Evolutionary conservation across 495 filamentous ascomycete genomes (phyloP), one percentile per base, ranked within the genome.

Genomic region (Aspergillus saccharolyticus): DNA sequence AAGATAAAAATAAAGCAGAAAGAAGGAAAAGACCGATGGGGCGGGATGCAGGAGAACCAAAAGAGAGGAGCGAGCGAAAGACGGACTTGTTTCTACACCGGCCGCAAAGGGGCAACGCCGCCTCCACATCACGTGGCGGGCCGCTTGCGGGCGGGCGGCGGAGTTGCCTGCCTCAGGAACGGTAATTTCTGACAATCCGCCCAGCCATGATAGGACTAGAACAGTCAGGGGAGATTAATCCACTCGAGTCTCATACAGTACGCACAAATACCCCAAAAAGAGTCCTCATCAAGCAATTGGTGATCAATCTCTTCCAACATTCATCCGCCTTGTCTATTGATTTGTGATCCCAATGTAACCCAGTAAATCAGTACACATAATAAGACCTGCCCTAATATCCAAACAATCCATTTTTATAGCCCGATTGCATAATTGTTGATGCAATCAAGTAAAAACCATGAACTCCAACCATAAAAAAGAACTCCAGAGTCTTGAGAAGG

Each of bases 101-200:
- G 57, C 57, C 46, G 57, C 57, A 59, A 59, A 59, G 57, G 57
- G 57, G 52, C 42, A 57, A 47, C 46, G 54, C 50, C 43, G 50
- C 44, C 56, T 55, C 52, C 52, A 15, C 57, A 45, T 54, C 57
- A 59, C 57, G 57, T 59, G 57, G 42, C n/a, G 17, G 15, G 45
- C 39, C 55, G 55, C 46, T 50, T 57, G 46, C 55, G 47, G 54
- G 33, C 12, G 12, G 33, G 2, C 14, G 7, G 33, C 25, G 4
- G 10, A 12, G 14, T 39, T 39, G 7, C 33, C 33, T 39, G 33
- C 33, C 33, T 39, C 33, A 39, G 33, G 44, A n/a, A 20, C 18
- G 44, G 44, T 46, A 10, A 18, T 15, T 1, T 46, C 44, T 46
- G 44, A 22, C 7, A 45, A 46, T 46, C n/a, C 33, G 33, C 33